A percentile compares a stretch with the other conserved stretches of the same genome.
These are phyloP conservation scores for Amoebophrya sp. DNA, from an alignment of 169 alveolate genomes.

Conservation along the genomic window DNA sequence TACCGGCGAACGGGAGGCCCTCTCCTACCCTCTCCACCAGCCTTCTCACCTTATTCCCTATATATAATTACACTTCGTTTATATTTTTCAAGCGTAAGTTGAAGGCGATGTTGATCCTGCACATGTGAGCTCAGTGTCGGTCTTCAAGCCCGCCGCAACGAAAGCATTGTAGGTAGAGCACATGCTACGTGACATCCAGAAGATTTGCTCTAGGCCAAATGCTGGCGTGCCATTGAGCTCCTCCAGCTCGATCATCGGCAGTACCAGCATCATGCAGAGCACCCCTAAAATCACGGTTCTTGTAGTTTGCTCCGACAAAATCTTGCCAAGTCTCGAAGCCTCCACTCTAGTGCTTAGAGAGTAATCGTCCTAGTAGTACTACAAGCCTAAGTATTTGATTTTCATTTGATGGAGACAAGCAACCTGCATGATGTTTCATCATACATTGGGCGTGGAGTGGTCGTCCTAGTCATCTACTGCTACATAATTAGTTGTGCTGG, in stretches of 20 bases:
- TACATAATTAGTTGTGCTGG: no score
- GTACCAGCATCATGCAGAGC: conserved; percentile 56
- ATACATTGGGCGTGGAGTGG: background rate
- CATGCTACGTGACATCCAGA: conserved; percentile 55
- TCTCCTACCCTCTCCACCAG: no score
- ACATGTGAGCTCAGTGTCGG: background rate
- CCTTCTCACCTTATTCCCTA: no score
- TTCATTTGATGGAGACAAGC: conserved; percentile 41
- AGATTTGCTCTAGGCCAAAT: conserved; percentile 58
- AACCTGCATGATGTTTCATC: background rate
- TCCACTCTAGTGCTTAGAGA: conserved; percentile 61
- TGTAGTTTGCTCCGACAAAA: conserved; percentile 61
- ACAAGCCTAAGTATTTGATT: conserved; percentile 43
- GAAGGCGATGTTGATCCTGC: background rate
- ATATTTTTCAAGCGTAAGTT: no score
- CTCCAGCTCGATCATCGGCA: conserved; percentile 57
- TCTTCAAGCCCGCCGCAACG: background rate
- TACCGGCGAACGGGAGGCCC: no score
- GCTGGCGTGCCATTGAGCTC: conserved; percentile 47
- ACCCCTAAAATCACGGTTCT: conserved; percentile 66
- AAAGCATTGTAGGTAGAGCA: background rate
- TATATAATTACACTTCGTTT: no score
- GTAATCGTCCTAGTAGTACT: no score
- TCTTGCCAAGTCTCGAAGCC: conserved; percentile 63
- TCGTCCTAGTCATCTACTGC: background rate